Evolutionary conservation across 2,329 filamentous ascomycete genomes (phyloP), one percentile per base, ranked within the genome.

Genomic region (Fonsecaea pugnacius): DNA sequence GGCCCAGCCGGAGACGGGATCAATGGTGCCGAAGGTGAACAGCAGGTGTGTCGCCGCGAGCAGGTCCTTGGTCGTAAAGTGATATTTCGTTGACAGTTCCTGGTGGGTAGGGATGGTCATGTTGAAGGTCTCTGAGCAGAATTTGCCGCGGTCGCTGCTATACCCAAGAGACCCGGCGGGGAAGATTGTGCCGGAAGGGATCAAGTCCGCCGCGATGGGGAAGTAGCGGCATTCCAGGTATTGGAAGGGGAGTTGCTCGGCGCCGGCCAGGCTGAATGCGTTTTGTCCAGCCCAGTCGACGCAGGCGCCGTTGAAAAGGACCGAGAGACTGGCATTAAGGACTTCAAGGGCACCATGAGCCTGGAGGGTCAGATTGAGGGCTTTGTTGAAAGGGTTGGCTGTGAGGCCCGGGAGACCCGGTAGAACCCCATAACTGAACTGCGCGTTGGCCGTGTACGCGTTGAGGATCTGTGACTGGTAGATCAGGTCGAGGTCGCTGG

Each of bases 161-260:
- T 36, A 50, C 18, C 54, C 38, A 21, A 60, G 40, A 10, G 48
- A 43, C 1, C 35, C 54, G 14, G 57, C 48, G 3, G 54, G 36
- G 57, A 61, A 64, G 57, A 64, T 55, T 4, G 62, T 64, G 18
- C 62, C 62, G 18, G 54, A 38, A 18, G 58, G 46, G 30, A 60
- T 40, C 40, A 61, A 48, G 57, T 59, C 48, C 16, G 35, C 36
- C 10, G 48, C 46, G 14, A 60, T 36, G 4, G 62, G 62, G 40
- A 60, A 60, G 51, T 64, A 64, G 9, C 50, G 56, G 38, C 60
- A 62, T 5, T 57, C n/a, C 14, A 64, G 58, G 36, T 64, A 61
- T 21, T 60, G 55, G 51, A 60, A 64, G 32, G 55, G 18, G 4
- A 43, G 36, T 32, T 43, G 21, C 43, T 60, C 38, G 16, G 38